Evolutionary conservation across 345 rosid genomes (phyloP), one percentile per base, ranked within the genome.

Genomic region (Carallia brachiata): DNA sequence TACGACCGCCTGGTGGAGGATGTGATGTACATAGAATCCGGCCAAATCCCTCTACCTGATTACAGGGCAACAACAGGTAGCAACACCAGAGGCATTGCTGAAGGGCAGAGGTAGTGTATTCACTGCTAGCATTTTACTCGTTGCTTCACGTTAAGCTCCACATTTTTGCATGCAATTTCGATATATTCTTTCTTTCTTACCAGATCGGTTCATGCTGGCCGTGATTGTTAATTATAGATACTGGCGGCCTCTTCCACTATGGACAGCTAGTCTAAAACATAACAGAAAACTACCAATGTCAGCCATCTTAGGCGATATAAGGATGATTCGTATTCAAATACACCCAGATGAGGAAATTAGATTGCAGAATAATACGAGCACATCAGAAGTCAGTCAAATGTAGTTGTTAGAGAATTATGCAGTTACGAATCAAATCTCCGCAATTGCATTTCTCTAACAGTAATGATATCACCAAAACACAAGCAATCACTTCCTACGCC

Each of bases 1-100:
- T 91, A 91, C 64, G 98, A 91, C 71, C 75, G 77, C 71, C 91
- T 94, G 18, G 93, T 94, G 67, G 78, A 79, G 59, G 98, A 91
- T 77, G 80, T 91, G 73, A 78, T 68, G 75, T 63, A 78, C 57
- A 93, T 93, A 64, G 97, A 93, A 77, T 70, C 88, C 28, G 98
- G 86, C 64, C 83, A 77, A 39, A 77, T 81, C 73, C 92, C 97
- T 9, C 69, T 91, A 19, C 98, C 97, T 56, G 80, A 79, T 13
- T 91, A 93, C 87, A 76, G 69, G 69, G 39, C 67, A 73, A 13
- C 72, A 36, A 13, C 72, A 36, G 80, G 75, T 36, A 70, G 68
- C 75, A 78, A 73, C 69, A 37, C 78, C 18, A 70, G 79, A 72
- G 75, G 79, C 30, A 59, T 66, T 60, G 82, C 47, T 72, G 78